Evolutionary conservation across 2,329 filamentous ascomycete species (phyloP), one percentile per base, ranked within the genome.

Genomic region (Aureobasidium sp.): DNA sequence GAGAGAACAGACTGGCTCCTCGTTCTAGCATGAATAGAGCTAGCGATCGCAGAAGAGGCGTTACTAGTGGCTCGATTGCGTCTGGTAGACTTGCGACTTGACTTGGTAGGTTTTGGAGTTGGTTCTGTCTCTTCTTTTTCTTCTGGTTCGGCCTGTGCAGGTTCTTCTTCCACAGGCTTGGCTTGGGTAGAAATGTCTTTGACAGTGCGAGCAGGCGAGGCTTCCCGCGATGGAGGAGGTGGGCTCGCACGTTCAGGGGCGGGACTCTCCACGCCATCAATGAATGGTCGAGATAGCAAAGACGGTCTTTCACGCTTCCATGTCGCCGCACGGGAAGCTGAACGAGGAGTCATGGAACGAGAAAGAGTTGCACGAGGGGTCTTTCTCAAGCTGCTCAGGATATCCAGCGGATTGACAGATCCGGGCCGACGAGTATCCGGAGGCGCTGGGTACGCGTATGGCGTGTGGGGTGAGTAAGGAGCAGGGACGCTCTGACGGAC

Each of bases 1-100:
- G 78, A 80, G 15, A 76, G 68, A 47, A 80, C 72, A 13, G 79
- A 81, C 37, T 77, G 77, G 65, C 79, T 81, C 55, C 79, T 71
- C 50, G 78, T 80, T 13, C 76, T 73, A 49, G 73, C 75, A 63
- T 75, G 74, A 30, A 72, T 66, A 16, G 77, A 78, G 5, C 75
- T 75, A 42, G 74, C 77, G 29, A 78, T 72, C 57, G 74, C 74
- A 15, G 78, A 80, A 15, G 79, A 80, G 27, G 76, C 73, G 45
- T 76, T 73, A 63, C 78, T 80, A 41, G 72, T 73, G 27, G 70
- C 66, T 11, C 65, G 63, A 29, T 57, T 61, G 32, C 71, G 72
- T 37, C 71, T 61, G n/a, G 64, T 61, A 11, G 55, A 59, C 42
- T 61, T 64, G 29, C 42, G 59, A 29, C 34, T 41, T 15, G 39